These are phyloP conservation scores for Solanum clarkiae DNA, from an alignment of 257 asterid species.

Conservation along the genomic window DNA sequence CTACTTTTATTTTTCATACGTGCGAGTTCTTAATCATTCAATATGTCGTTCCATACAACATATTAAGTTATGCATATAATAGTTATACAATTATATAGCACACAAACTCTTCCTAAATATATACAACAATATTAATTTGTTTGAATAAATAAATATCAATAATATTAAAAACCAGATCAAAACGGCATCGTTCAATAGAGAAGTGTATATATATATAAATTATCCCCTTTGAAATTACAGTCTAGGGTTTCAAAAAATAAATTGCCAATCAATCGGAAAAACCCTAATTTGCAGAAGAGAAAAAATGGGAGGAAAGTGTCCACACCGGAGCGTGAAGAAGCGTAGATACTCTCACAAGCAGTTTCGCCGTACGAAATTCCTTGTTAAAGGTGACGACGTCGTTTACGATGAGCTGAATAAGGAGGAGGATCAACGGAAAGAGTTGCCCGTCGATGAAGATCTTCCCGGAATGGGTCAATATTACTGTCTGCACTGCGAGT, in stretches of 20 bases:
- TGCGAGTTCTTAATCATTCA: neutral
- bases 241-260: conserved; percentile 17
- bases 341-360: conserved; percentile 65
- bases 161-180: neutral
- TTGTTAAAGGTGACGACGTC: conserved; percentile 61
- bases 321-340: conserved; percentile 61
- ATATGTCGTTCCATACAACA: neutral
- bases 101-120: neutral
- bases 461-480: conserved; percentile 95
- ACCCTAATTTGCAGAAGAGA: conserved; percentile 1
- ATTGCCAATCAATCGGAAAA: neutral
- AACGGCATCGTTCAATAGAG: neutral
- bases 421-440: conserved; percentile 21
- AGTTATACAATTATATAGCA: too few species aligned
- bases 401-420: conserved; percentile 67
- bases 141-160: too few species aligned
- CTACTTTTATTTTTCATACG: neutral
- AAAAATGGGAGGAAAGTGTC: conserved; percentile 96
- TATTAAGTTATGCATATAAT: neutral
- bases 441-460: conserved; percentile 75
- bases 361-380: conserved; percentile 47
- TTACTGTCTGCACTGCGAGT: conserved; percentile 92
- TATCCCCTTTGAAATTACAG: neutral
- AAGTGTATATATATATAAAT: neutral
- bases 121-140: too few species aligned